Conservation (phyloP, 2,329 filamentous ascomycete species). For the Calonectria hawksworthii region DNA sequence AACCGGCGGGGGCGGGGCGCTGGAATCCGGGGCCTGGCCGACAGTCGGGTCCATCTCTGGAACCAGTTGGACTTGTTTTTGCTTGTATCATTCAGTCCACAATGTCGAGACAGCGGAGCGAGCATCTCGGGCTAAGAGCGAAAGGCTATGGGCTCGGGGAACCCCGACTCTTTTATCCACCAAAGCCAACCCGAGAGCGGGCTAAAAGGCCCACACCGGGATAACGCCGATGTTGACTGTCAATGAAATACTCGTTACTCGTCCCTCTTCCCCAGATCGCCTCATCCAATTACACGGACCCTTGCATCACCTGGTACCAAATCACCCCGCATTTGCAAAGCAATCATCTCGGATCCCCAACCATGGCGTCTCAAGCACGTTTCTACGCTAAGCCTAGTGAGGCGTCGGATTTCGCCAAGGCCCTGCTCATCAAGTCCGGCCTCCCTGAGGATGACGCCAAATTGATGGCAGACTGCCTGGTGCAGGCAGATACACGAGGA, state of each 20-base stretch:
- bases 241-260: background rate
- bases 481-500: conserved; percentile 27
- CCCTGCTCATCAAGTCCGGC: conserved; percentile 24
- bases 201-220: conserved; percentile 3
- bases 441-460: conserved; percentile 23
- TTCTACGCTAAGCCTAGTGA: conserved; percentile 20
- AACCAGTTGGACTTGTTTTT: background rate
- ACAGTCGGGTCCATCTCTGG: background rate
- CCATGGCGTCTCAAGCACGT: conserved; percentile 17
- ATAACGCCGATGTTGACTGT: background rate
- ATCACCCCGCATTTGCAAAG: background rate
- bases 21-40: background rate
- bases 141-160: background rate
- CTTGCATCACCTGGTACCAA: background rate
- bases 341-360: background rate
- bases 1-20: conserved; percentile 1
- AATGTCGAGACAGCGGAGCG: background rate
- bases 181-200: background rate
- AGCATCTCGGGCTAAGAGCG: conserved; percentile 2
- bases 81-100: background rate
- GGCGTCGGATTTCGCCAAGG: conserved; percentile 16
- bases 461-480: conserved; percentile 30
- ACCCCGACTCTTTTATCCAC: conserved; percentile 8
- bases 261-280: conserved; percentile 2
- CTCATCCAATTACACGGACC: background rate